A percentile compares a stretch with the other conserved stretches of the same genome.
phyloP scores from a whole-genome alignment of 345 rosid genomes.

The Limnanthes douglasii region DNA sequence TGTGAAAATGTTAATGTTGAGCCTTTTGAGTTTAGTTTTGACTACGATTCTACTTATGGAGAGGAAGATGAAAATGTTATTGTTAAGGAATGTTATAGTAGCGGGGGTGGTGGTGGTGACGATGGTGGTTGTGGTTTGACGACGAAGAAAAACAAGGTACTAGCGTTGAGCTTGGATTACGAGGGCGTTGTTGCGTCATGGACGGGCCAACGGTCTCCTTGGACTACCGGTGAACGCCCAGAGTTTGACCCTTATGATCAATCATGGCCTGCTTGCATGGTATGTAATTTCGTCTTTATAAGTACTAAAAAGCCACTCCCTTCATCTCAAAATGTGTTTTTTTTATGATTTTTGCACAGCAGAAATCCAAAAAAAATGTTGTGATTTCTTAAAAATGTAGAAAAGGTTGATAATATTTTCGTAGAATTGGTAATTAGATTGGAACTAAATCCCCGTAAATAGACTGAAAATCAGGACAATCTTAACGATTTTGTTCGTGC shows the following conservation, averaged over 20 bases:
- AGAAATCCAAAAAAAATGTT: no score
- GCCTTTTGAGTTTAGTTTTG: constrained; percentile 59
- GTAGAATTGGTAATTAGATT: no score
- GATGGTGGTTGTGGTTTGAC: constrained; percentile 9
- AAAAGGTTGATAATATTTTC: no score
- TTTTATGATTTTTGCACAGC: no score
- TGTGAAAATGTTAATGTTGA: constrained; percentile 23
- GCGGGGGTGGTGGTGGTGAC: constrained; percentile 4
- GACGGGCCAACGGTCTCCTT: constrained; percentile 58
- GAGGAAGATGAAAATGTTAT: constrained; percentile 22
- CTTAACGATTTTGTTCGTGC: no score
- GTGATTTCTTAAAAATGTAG: no score
- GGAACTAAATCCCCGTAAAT: no score
- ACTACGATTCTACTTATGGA: constrained; percentile 33
- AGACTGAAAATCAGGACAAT: no score
- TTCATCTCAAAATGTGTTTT: no score
- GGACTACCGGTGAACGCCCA: constrained; percentile 62
- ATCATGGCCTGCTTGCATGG: constrained; percentile 39
- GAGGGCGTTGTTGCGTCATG: constrained; percentile 57
- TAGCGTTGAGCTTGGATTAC: constrained; percentile 43
- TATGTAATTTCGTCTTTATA: no score
- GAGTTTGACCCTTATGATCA: constrained; percentile 32
- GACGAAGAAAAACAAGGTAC: constrained; percentile 23
- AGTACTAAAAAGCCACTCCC: no score
- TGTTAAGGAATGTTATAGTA: not conserved